Base-by-base conservation (phyloP, 495 filamentous ascomycete genomes). In the Xylaria cubensis region DNA sequence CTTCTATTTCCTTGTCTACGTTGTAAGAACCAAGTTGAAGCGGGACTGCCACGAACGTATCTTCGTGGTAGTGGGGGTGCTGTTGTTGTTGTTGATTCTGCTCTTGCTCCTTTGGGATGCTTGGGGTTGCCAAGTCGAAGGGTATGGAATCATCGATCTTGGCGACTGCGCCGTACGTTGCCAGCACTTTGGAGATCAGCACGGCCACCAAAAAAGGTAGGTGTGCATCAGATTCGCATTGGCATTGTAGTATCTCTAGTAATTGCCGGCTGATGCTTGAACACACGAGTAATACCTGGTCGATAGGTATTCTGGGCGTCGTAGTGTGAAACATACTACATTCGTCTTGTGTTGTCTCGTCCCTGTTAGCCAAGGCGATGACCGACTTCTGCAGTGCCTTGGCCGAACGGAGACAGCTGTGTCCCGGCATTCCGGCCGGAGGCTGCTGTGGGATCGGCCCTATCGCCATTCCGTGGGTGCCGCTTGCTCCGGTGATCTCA, bases 251-350 rank as follows among this genome's bases (percentile, higher is more conserved):
- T 64, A 64, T 64, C 19, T 64, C 61, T 46, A 44, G 2, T 17
- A 64, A 4, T 29, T 44, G 36, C 15, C 36, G 61, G 36, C 39
- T 64, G 19, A 21, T 21, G 26, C 21, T 64, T 19, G 61, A 64
- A 19, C 61, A 64, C 61, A 44, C 36, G 61, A 64, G 61, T 19
- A 64, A 26, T 24, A 39, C 61, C 21, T 64, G 61, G 10, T 64
- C 61, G 17, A 64, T 64, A 19, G 36, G 15, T 13, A n/a, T 61
- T 41, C 4, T 36, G 9, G 29, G 29, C 13, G 56, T 15, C 32
- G 13, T 12, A 17, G 29, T n/a, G 61, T 29, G 29, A 2, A 64
- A 21, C 13, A 1, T 9, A 26, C 19, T 46, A 19, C 34, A 24
- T 7, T 64, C 39, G 7, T 17, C 21, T 21, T 46, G 61, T 21